Evolutionary conservation across 2,329 filamentous ascomycete species (phyloP).

Genomic region (Botryotinia convoluta): DNA sequence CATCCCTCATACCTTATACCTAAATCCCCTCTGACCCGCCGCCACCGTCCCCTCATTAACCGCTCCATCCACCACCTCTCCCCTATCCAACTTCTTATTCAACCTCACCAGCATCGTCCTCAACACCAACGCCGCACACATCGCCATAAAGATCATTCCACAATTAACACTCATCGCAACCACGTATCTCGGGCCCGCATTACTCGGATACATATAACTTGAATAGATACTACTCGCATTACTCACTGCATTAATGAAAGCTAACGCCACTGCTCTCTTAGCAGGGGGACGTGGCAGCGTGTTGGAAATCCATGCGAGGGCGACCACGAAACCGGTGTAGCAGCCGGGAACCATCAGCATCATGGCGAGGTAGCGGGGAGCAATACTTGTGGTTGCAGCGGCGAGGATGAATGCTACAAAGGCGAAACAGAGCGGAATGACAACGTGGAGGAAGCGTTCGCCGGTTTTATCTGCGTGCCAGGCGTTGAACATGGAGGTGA

Average conservation of each 20-base stretch:
- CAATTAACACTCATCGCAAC: constrained; percentile 67
- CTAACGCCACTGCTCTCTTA: constrained; percentile 59
- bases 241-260: constrained; percentile 71
- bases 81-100: constrained; percentile 68
- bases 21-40: constrained; percentile 16
- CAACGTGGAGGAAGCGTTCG: constrained; percentile 69
- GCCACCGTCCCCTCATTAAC: constrained; percentile 12
- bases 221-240: constrained; percentile 67
- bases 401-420: constrained; percentile 66
- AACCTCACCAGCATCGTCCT: constrained; percentile 61
- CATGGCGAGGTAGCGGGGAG: constrained; percentile 66
- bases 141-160: constrained; percentile 60
- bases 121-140: constrained; percentile 60
- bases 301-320: constrained; percentile 72
- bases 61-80: constrained; percentile 48
- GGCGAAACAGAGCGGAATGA: constrained; percentile 58
- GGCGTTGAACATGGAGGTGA: constrained; percentile 62
- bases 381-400: constrained; percentile 58
- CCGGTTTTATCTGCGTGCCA: constrained; percentile 70
- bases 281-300: constrained; percentile 72
- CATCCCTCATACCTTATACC: constrained; percentile 2
- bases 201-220: constrained; percentile 48
- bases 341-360: constrained; percentile 68
- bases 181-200: constrained; percentile 29
- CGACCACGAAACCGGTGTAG: constrained; percentile 66